These are phyloP conservation scores for Cylindrotheca closterium DNA, from an alignment of 108 stramenopile genomes.

Conservation along the genomic window DNA sequence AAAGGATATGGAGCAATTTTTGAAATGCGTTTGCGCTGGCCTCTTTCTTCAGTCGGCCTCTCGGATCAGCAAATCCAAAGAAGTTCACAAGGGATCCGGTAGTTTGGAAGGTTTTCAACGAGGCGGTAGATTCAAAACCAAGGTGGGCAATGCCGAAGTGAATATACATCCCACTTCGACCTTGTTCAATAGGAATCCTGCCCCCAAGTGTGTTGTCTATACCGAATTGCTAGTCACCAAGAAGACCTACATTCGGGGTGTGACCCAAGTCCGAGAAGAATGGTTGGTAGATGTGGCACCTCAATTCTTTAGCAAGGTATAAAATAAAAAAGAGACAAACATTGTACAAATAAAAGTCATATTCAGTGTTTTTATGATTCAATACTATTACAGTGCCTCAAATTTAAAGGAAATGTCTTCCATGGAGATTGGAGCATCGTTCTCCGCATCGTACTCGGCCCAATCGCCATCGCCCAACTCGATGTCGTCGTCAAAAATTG, in stretches of 20 bases:
- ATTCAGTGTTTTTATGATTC: no score
- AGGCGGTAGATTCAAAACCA: constrained; percentile 93
- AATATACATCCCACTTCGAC: constrained; percentile 92
- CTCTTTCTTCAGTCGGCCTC: constrained; percentile 87
- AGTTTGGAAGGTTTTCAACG: constrained; percentile 66
- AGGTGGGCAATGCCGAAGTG: constrained; percentile 81
- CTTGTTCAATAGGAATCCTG: constrained; percentile 92
- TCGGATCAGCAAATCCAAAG: constrained; percentile 45
- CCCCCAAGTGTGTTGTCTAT: constrained; percentile 92
- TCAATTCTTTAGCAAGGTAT: constrained; percentile 25
- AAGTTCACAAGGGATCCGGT: constrained; percentile 54
- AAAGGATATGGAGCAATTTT: constrained; percentile 66
- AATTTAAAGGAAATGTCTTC: constrained; percentile 74
- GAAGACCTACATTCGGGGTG: constrained; percentile 80
- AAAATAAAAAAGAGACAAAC: no score
- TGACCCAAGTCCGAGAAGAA: constrained; percentile 80
- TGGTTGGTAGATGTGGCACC: constrained; percentile 77
- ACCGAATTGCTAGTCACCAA: constrained; percentile 86
- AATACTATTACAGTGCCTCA: constrained; percentile 43
- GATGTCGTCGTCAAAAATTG: constrained; percentile 72
- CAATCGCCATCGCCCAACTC: constrained; percentile 85
- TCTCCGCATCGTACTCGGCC: constrained; percentile 88
- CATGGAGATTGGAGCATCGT: constrained; percentile 66
- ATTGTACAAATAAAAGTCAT: no score
- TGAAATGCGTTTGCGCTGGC: constrained; percentile 89